Evolutionary conservation across 2,329 filamentous ascomycete genomes (phyloP), one percentile per base, ranked within the genome.

Genomic region (Pyrenochaeta sp.): DNA sequence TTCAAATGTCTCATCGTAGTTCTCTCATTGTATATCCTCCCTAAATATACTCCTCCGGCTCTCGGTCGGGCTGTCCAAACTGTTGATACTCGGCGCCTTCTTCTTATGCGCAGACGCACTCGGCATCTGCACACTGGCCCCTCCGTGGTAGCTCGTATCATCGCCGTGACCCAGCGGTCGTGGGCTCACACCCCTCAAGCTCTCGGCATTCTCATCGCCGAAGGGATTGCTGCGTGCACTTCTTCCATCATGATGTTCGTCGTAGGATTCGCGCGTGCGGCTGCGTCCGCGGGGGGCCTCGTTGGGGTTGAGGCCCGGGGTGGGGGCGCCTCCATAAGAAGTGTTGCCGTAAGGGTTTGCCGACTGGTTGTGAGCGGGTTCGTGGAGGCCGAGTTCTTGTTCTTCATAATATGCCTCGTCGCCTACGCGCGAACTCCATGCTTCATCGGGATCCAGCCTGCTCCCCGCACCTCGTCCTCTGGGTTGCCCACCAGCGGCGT

Each of bases 341-440:
- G 51, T 49, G 2, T 45, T 52, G 3, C 56, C 64, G 51, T 67
- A 68, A 1, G 66, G 64, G 41, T 71, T 73, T 47, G 58, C 75
- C 77, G 33, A 69, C 77, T 37, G 77, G 75, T 32, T 44, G 76
- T 78, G 7, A 72, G 68, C 70, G 36, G 77, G 76, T 59, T 79
- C 75, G 45, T 77, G 81, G 31, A 85, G 70, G 0, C 88, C 88
- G 4, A 92, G 78, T 75, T 92, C 90, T 69, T 90, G 86, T 77
- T 91, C 90, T 72, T 94, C 91, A 69, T 91, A 89, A 74, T 91
- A 91, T 15, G 88, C 85, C 74, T 93, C 90, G 64, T 87, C 82
- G 52, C 90, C 90, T 4, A 96, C 90, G 54, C 90, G 82, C 59
- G 90, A 78, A 77, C 95, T 91, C 92, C 92, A 96, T 1, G 91